Base-by-base conservation (phyloP, 2,329 filamentous ascomycete species). In the Aureobasidium sp. region DNA sequence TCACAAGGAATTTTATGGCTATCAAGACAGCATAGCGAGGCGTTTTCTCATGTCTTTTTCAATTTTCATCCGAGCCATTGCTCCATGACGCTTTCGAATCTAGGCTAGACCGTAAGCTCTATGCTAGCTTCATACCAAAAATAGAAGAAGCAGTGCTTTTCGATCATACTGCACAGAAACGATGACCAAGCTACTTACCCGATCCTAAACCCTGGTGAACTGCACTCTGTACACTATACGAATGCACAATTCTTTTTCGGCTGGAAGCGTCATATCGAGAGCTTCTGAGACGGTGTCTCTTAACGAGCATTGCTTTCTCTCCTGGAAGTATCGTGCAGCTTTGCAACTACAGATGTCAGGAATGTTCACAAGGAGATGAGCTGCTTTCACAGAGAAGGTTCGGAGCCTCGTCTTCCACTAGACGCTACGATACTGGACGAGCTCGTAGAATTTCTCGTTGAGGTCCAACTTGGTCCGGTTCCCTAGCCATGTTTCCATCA, bases 1-100 rank as follows among this genome's bases (percentile, higher is more conserved):
- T 53, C 5, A 36, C 9, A 48, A 21, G 29, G 29, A 10, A 59
- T 59, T 8, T 57, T 29, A 57, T 44, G 53, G 53, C 41, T 36
- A 36, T 45, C n/a, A 57, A 45, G 29, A 45, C 30, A 9, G 54
- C 54, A 59, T 59, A 59, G 54, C 54, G 54, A 59, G 54, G 54
- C 32, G 42, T 47, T 59, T 58, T 48, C 34, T 10, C 27, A 30
- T 30, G 13, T 48, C 15, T n/a, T n/a, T n/a, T 48, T 27, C 25
- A 25, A 11, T n/a, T n/a, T 9, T 32, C 1, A 8, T 32, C 16
- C 9, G 15, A 3, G 27, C 6, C 44, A 10, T n/a, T 21, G 16
- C 41, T 10, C 30, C n/a, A 7, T 30, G 27, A n/a, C 16, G 15
- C 45, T 48, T 32, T 15, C 30, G 16, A 29, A 48, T 48, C 27